Conservation (phyloP, 108 stramenopile species). For the Stephanodiscus minutulus region DNA sequence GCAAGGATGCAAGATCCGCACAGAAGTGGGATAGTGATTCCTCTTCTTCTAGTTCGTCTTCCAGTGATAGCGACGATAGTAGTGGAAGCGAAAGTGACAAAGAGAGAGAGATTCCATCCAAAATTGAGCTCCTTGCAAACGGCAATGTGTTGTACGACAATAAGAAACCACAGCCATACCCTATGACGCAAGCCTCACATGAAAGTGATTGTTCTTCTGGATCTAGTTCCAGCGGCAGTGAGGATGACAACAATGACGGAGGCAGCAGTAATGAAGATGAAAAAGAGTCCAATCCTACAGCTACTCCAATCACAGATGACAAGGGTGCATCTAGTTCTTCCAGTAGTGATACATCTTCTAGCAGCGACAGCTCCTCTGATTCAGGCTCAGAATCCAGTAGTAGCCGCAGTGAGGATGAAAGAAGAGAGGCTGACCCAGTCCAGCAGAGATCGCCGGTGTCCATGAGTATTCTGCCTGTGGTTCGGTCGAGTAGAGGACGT, state of each 20-base stretch:
- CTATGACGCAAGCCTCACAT: background rate
- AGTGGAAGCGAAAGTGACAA: background rate
- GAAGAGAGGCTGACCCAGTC: background rate
- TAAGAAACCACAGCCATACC: background rate
- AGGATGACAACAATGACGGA: background rate
- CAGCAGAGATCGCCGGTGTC: slow-evolving; percentile 6
- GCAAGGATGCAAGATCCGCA: background rate
- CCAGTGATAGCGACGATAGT: slow-evolving; percentile 16
- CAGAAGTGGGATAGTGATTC: slow-evolving; percentile 2
- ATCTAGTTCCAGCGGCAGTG: background rate
- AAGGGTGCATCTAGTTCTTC: slow-evolving; percentile 14
- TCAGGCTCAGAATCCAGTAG: slow-evolving; percentile 9
- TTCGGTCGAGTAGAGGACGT: slow-evolving; percentile 19
- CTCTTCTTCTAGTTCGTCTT: slow-evolving; percentile 11
- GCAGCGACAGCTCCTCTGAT: slow-evolving; percentile 20
- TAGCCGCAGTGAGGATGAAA: slow-evolving; percentile 7
- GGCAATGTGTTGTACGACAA: background rate
- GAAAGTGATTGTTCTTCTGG: background rate
- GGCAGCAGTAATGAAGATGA: background rate
- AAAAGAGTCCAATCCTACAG: background rate
- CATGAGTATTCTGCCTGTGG: background rate
- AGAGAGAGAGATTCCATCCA: background rate
- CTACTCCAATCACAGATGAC: background rate
- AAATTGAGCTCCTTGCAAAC: background rate
- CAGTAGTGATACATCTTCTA: slow-evolving; percentile 6